A percentile compares a stretch with the other conserved stretches of the same genome.
phyloP scores from a whole-genome alignment of 768 basidiomycete species.

The Suillus subaureus region DNA sequence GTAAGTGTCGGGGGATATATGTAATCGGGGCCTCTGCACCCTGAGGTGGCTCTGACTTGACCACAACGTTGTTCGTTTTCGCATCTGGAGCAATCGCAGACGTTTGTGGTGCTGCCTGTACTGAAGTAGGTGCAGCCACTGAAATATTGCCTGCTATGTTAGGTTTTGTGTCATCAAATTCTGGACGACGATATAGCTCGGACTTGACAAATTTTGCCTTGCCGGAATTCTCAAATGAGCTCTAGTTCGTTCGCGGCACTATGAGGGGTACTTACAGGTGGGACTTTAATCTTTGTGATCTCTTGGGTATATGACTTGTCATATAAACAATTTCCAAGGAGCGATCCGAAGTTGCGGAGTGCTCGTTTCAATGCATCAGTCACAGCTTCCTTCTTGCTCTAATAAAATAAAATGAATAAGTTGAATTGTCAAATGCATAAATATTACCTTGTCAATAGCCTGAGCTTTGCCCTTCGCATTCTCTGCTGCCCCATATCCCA shows the following conservation, averaged over 20 bases:
- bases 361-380: slow-evolving; percentile 94
- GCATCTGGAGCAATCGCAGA: background rate
- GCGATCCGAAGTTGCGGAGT: slow-evolving; percentile 89
- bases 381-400: slow-evolving; percentile 99
- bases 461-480: slow-evolving; percentile 84
- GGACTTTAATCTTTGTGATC: slow-evolving; percentile 84
- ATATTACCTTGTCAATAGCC: slow-evolving; percentile 87
- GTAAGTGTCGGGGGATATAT: slow-evolving; percentile 45
- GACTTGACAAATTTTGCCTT: slow-evolving; percentile 70
- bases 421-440: background rate
- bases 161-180: slow-evolving; percentile 56
- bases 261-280: slow-evolving; percentile 57
- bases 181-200: slow-evolving; percentile 71
- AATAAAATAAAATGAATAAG: slow-evolving; percentile 11
- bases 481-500: slow-evolving; percentile 88
- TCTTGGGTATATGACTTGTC: slow-evolving; percentile 89
- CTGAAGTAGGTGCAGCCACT: background rate
- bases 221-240: slow-evolving; percentile 11
- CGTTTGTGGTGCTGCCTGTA: background rate
- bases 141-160: slow-evolving; percentile 10
- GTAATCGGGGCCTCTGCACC: slow-evolving; percentile 26
- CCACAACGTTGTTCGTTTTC: background rate
- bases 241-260: background rate
- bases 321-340: slow-evolving; percentile 96
- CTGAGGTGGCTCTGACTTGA: slow-evolving; percentile 24